These are phyloP conservation scores for Oemleria cerasiformis DNA, from an alignment of 306 rosid genomes.

Conservation along the genomic window DNA sequence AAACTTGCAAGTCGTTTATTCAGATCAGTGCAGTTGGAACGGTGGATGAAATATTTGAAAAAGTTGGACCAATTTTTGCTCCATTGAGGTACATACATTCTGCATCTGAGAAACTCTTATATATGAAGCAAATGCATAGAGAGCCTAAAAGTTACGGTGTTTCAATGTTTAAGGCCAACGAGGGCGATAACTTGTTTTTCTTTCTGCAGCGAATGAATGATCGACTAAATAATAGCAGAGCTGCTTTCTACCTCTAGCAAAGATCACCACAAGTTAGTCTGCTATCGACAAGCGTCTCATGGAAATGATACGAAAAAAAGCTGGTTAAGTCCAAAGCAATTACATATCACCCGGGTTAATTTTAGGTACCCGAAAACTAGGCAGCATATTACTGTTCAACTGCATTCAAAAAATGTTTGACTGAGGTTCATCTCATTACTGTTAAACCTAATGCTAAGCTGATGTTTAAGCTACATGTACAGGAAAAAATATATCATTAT, in stretches of 20 bases:
- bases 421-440: background rate
- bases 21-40: constrained; percentile 90
- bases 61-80: constrained; percentile 69
- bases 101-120: background rate
- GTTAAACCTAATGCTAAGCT: background rate
- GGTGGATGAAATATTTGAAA: constrained; percentile 78
- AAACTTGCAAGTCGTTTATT: constrained; percentile 23
- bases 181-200: constrained; percentile 18
- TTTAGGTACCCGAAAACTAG: constrained; percentile 7
- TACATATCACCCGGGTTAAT: background rate
- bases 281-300: constrained; percentile 8
- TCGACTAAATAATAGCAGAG: constrained; percentile 18
- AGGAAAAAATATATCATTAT: background rate
- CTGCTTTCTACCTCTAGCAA: constrained; percentile 16
- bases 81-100: constrained; percentile 45
- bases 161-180: constrained; percentile 13
- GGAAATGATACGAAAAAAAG: constrained; percentile 2
- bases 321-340: background rate
- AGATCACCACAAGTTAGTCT: background rate
- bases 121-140: background rate
- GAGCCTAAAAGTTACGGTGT: background rate
- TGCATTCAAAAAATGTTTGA: background rate
- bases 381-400: background rate
- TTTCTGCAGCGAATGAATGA: constrained; percentile 41
- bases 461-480: background rate